These are phyloP conservation scores for Boletus rex-veris DNA, from an alignment of 768 basidiomycete species.

Conservation along the genomic window DNA sequence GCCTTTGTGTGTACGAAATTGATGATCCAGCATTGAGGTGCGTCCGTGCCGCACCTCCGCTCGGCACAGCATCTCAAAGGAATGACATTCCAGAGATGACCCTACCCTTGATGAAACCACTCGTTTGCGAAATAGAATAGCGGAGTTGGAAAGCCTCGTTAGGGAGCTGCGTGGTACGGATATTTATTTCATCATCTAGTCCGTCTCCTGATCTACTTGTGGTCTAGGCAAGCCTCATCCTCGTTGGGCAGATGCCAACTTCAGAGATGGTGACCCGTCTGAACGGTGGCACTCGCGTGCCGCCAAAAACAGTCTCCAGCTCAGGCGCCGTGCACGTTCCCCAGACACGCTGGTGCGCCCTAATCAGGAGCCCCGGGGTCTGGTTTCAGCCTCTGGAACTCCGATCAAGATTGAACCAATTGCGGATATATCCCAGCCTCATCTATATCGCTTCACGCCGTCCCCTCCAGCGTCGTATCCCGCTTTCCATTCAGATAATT, in stretches of 20 bases:
- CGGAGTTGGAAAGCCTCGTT: conserved; percentile 89
- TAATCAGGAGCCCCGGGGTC: conserved; percentile 38
- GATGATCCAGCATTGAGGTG: conserved; percentile 83
- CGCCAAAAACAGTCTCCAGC: conserved; percentile 55
- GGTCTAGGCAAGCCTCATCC: conserved; percentile 77
- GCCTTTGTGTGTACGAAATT: conserved; percentile 92
- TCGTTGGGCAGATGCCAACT: conserved; percentile 77
- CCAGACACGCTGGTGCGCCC: conserved; percentile 32
- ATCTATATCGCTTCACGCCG: conserved; percentile 68
- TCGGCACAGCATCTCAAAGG: neutral
- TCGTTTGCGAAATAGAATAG: conserved; percentile 80
- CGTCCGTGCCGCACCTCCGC: neutral
- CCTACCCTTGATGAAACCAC: conserved; percentile 86
- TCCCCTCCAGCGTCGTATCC: conserved; percentile 58
- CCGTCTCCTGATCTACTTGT: conserved; percentile 8
- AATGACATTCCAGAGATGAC: conserved; percentile 58
- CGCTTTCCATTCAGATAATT: conserved; percentile 45
- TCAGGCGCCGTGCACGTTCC: conserved; percentile 40
- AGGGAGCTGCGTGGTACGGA: conserved; percentile 75
- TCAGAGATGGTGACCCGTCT: conserved; percentile 74
- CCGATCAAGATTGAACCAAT: conserved; percentile 68
- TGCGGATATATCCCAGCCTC: conserved; percentile 44
- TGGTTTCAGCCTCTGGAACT: conserved; percentile 46
- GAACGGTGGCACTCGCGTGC: conserved; percentile 88
- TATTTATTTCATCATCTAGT: conserved; percentile 7